Evolutionary conservation across 148 eudicot species (phyloP).

Genomic region (Rhododendron kiyosumense): DNA sequence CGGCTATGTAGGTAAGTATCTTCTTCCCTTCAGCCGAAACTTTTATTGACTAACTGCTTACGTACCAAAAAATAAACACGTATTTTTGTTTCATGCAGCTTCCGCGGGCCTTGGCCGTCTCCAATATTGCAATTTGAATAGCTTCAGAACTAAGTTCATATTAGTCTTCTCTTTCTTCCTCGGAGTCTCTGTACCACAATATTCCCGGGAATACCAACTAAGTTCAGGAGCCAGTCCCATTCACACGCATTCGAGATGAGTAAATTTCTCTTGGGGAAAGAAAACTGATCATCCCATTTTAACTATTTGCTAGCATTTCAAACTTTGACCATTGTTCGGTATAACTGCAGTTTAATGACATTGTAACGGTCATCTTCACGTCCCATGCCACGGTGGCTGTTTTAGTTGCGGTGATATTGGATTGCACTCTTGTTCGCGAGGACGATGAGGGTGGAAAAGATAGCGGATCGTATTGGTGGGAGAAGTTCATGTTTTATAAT

Average conservation of each 20-base stretch:
- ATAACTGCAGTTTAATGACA: conserved; percentile 52
- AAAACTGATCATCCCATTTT: conserved; percentile 28
- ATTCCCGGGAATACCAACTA: conserved; percentile 41
- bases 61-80: background rate
- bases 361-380: conserved; percentile 31
- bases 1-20: conserved; percentile 59
- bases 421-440: conserved; percentile 39
- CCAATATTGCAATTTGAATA: conserved; percentile 83
- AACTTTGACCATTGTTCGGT: background rate
- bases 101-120: conserved; percentile 74
- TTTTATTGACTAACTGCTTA: background rate
- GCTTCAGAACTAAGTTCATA: conserved; percentile 65
- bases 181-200: conserved; percentile 62
- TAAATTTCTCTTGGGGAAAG: conserved; percentile 10
- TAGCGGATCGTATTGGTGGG: conserved; percentile 72
- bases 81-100: conserved; percentile 34
- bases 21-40: background rate
- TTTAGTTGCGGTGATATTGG: conserved; percentile 40
- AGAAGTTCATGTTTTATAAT: conserved; percentile 41
- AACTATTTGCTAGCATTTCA: background rate
- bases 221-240: conserved; percentile 21
- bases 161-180: conserved; percentile 62
- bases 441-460: conserved; percentile 40
- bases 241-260: conserved; percentile 55
- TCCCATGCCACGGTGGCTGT: conserved; percentile 57